Evolutionary conservation across 2,329 filamentous ascomycete species (phyloP).

Genomic region (Acrocalymma vagum): DNA sequence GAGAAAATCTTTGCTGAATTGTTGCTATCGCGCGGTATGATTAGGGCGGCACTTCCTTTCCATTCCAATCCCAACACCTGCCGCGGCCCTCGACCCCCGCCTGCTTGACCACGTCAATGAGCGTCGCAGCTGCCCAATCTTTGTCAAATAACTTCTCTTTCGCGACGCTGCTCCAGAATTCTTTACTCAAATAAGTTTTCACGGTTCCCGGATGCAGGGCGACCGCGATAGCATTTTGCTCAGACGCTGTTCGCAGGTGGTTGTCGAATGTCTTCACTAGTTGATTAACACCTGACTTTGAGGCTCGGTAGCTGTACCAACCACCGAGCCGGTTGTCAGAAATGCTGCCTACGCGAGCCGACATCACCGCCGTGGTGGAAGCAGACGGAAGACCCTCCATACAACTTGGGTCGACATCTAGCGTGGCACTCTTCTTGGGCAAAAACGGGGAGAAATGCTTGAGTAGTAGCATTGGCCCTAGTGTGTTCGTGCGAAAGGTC

Average conservation of each 20-base stretch:
- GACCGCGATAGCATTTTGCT: slow-evolving; percentile 71
- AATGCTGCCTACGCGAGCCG: slow-evolving; percentile 78
- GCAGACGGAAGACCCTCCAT: slow-evolving; percentile 53
- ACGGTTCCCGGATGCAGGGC: slow-evolving; percentile 84
- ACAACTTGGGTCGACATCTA: slow-evolving; percentile 9
- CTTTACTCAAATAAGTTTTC: slow-evolving; percentile 74
- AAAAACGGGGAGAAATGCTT: slow-evolving; percentile 79
- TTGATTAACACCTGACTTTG: slow-evolving; percentile 78
- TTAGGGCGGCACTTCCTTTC: slow-evolving; percentile 49
- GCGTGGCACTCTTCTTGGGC: slow-evolving; percentile 59
- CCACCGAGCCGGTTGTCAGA: slow-evolving; percentile 77
- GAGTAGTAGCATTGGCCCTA: slow-evolving; percentile 78
- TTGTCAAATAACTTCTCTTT: slow-evolving; percentile 71
- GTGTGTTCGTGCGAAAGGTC: slow-evolving; percentile 76
- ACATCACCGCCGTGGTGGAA: slow-evolving; percentile 77
- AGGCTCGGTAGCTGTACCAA: slow-evolving; percentile 83
- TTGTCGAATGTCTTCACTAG: slow-evolving; percentile 76
- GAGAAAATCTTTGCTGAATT: too few species aligned
- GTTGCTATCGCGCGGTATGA: too few species aligned
- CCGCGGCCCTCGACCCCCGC: slow-evolving; percentile 63
- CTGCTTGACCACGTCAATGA: slow-evolving; percentile 71
- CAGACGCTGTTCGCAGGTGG: slow-evolving; percentile 65
- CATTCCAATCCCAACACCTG: slow-evolving; percentile 51
- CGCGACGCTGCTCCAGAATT: slow-evolving; percentile 74
- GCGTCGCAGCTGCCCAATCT: slow-evolving; percentile 70